Percentiles rank a stretch among this genome's conserved stretches.
Evolutionary conservation across 1,284 basidiomycete species (phyloP).

Genomic region (Irpex lacteus): DNA sequence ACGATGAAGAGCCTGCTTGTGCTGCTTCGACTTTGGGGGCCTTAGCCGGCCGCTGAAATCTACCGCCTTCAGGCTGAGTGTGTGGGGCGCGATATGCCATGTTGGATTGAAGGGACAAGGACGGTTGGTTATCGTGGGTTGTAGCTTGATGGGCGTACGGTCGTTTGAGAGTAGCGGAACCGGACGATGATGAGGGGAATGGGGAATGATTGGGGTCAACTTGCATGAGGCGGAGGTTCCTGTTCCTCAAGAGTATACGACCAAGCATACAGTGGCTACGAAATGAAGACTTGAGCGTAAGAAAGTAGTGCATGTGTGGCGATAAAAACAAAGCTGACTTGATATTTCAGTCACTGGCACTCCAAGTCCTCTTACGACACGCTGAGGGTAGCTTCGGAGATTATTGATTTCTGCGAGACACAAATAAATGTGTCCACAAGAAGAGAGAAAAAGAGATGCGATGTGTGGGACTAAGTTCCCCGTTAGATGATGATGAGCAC

Average conservation of each 20-base stretch:
- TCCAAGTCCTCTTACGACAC: too few relatives aligned
- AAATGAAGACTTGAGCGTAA: neutral
- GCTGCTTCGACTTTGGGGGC: slow-evolving; percentile 20
- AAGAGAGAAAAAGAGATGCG: neutral
- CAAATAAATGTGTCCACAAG: neutral
- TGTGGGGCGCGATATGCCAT: neutral
- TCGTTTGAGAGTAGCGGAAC: slow-evolving; percentile 25
- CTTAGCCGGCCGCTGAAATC: slow-evolving; percentile 22
- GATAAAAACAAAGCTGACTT: neutral
- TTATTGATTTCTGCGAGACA: neutral
- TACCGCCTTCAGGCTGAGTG: slow-evolving; percentile 9
- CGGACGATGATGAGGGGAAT: slow-evolving; percentile 22
- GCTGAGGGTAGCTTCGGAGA: neutral
- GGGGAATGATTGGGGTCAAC: slow-evolving; percentile 33
- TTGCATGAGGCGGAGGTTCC: slow-evolving; percentile 59
- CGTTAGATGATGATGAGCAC: neutral
- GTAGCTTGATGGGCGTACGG: slow-evolving; percentile 22
- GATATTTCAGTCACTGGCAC: neutral
- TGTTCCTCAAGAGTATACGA: slow-evolving; percentile 42
- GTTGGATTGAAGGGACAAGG: neutral
- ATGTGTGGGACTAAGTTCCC: neutral
- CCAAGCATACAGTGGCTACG: slow-evolving; percentile 42
- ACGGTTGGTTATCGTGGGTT: slow-evolving; percentile 9
- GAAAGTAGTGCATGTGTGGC: neutral
- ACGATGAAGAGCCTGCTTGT: neutral